Evolutionary conservation across 306 rosid species (phyloP).

Genomic region (Sindora glabra): DNA sequence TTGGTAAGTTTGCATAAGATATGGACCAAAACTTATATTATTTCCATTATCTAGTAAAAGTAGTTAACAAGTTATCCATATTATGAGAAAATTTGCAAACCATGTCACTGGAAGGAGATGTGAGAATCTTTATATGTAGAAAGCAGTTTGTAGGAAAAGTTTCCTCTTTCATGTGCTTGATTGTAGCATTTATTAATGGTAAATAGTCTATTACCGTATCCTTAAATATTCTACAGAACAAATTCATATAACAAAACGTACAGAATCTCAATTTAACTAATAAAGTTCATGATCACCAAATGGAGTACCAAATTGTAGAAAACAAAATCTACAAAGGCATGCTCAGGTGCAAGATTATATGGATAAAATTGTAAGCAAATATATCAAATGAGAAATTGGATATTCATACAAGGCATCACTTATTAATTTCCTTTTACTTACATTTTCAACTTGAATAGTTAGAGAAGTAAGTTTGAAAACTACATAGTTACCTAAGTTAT

Average conservation of each 20-base stretch:
- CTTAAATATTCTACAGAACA: slow-evolving; percentile 4
- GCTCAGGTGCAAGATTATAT: slow-evolving; percentile 94
- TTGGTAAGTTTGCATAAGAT: not conserved
- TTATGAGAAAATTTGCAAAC: too few relatives aligned
- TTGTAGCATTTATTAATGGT: too few relatives aligned
- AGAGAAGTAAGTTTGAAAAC: not conserved
- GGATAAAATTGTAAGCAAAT: not conserved
- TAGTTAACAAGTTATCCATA: not conserved
- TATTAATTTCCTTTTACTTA: not conserved
- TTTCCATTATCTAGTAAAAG: not conserved
- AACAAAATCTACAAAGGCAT: slow-evolving; percentile 97
- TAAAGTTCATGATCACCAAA: slow-evolving; percentile 90
- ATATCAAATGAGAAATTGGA: not conserved
- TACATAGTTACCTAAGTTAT: not conserved
- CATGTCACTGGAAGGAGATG: too few relatives aligned
- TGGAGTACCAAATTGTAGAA: slow-evolving; percentile 96
- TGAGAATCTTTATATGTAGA: too few relatives aligned
- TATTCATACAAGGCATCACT: not conserved
- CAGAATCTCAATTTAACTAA: slow-evolving; percentile 42
- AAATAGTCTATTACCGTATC: too few relatives aligned
- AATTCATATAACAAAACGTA: not conserved
- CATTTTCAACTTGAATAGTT: not conserved
- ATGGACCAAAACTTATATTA: not conserved
- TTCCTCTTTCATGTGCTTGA: too few relatives aligned
- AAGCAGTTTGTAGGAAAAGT: too few relatives aligned